A percentile compares a stretch with the other conserved stretches of the same genome.
Conservation (phyloP, 2,329 filamentous ascomycete genomes). For the Myriosclerotinia scirpicola region DNA sequence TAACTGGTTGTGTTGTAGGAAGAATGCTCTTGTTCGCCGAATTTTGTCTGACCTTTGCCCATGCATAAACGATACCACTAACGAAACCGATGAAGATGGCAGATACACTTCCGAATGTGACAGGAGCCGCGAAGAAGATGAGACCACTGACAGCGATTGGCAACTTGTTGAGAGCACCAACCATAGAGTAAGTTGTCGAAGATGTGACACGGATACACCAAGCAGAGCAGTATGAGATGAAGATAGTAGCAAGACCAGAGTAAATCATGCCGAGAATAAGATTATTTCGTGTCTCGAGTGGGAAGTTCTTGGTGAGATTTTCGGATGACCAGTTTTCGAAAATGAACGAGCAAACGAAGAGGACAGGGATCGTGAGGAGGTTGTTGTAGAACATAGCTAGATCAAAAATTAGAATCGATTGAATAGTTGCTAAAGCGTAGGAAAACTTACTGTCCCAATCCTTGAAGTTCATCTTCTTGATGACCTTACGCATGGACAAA, state of each 20-base stretch:
- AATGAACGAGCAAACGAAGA: constrained; percentile 77
- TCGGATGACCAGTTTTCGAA: constrained; percentile 87
- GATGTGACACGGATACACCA: constrained; percentile 98
- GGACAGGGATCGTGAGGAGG: constrained; percentile 89
- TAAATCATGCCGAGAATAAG: constrained; percentile 89
- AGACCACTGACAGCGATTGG: constrained; percentile 91
- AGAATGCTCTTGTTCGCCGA: constrained; percentile 63
- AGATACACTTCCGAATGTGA: constrained; percentile 87
- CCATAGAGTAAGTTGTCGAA: constrained; percentile 98
- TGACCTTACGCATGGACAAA: constrained; percentile 93
- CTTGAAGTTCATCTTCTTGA: constrained; percentile 99
- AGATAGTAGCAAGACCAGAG: constrained; percentile 88
- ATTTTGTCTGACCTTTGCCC: constrained; percentile 81
- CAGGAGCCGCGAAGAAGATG: constrained; percentile 91
- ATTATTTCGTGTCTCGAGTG: constrained; percentile 71
- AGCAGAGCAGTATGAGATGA: constrained; percentile 99
- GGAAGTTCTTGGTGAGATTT: constrained; percentile 89
- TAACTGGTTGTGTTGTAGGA: constrained; percentile 66
- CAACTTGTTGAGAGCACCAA: constrained; percentile 96
- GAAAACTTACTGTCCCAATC: constrained; percentile 89
- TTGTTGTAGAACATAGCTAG: constrained; percentile 99
- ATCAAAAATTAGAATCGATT: constrained; percentile 38
- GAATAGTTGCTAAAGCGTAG: background rate
- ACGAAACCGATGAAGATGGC: constrained; percentile 91
- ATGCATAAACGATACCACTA: constrained; percentile 85